phyloP scores from a whole-genome alignment of 257 asterid genomes.

The Agastache rugosa region DNA sequence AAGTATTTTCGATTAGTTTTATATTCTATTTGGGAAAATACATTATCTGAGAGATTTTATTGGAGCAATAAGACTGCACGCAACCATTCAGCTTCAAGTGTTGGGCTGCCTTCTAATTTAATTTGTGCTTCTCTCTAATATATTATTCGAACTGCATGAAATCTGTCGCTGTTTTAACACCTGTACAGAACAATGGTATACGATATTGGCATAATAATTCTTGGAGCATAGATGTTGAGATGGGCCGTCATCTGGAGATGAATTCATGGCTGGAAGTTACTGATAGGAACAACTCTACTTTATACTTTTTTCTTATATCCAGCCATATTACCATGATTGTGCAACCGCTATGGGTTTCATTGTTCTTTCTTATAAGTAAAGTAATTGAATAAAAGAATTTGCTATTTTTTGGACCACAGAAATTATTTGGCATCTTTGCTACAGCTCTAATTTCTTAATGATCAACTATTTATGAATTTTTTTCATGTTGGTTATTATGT shows the following conservation, averaged over 20 bases:
- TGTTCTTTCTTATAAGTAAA: neutral
- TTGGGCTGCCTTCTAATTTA: neutral
- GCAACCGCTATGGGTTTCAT: neutral
- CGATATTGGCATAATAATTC: neutral
- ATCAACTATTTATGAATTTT: neutral
- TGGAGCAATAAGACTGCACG: neutral
- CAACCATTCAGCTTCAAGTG: constrained; percentile 2
- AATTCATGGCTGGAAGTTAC: neutral
- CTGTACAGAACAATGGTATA: neutral
- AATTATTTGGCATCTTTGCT: neutral
- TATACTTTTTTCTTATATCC: neutral
- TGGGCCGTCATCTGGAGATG: constrained; percentile 11
- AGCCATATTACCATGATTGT: constrained; percentile 4
- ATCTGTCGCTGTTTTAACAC: neutral
- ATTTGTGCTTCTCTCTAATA: constrained; percentile 16
- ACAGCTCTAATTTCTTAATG: constrained; percentile 6
- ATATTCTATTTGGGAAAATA: neutral
- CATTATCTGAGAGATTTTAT: neutral
- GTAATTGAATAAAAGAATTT: constrained; percentile 4
- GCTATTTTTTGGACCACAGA: neutral
- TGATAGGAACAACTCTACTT: neutral
- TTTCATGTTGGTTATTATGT: neutral
- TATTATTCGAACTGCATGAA: constrained; percentile 17
- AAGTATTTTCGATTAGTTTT: neutral
- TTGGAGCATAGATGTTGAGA: constrained; percentile 13